Evolutionary conservation across 2,329 filamentous ascomycete species (phyloP).

Genomic region (Stemphylium lycopersici): DNA sequence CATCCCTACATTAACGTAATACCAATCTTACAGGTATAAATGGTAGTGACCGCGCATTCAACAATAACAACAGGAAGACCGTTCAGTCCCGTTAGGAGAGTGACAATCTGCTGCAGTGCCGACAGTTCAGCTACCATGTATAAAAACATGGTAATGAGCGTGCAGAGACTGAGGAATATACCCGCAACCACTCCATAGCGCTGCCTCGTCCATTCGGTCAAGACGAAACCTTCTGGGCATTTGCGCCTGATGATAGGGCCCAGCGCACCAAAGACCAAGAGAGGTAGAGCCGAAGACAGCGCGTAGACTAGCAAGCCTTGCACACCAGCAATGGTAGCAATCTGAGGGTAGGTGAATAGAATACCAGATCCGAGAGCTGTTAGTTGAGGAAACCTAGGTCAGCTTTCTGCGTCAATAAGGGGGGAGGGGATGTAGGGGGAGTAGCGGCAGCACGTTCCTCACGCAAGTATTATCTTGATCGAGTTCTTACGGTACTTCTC

Average conservation of each 20-base stretch:
- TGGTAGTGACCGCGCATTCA: conserved; percentile 76
- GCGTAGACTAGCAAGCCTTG: conserved; percentile 81
- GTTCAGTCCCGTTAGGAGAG: conserved; percentile 73
- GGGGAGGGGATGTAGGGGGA: conserved; percentile 49
- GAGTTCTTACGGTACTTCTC: conserved; percentile 96
- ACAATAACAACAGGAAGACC: conserved; percentile 78
- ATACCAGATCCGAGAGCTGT: conserved; percentile 83
- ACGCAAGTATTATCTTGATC: conserved; percentile 99
- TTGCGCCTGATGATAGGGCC: conserved; percentile 79
- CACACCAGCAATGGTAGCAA: conserved; percentile 78
- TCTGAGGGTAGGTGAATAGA: conserved; percentile 80
- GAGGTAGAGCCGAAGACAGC: conserved; percentile 71
- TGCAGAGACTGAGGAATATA: conserved; percentile 77
- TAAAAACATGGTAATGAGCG: conserved; percentile 79
- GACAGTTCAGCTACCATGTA: conserved; percentile 89
- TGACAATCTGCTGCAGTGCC: conserved; percentile 79
- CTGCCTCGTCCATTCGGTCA: conserved; percentile 84
- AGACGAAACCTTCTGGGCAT: conserved; percentile 81
- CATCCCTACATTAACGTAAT: not conserved
- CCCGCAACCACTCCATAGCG: conserved; percentile 73
- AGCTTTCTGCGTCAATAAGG: conserved; percentile 32
- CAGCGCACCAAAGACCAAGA: conserved; percentile 75
- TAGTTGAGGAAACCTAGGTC: conserved; percentile 38
- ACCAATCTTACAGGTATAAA: conserved; percentile 73
- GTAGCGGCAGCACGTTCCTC: conserved; percentile 95